A percentile compares a stretch with the other conserved stretches of the same genome.
phyloP scores from a whole-genome alignment of 192 early-diverging fungal genomes.

The Backusella morwellensis region DNA sequence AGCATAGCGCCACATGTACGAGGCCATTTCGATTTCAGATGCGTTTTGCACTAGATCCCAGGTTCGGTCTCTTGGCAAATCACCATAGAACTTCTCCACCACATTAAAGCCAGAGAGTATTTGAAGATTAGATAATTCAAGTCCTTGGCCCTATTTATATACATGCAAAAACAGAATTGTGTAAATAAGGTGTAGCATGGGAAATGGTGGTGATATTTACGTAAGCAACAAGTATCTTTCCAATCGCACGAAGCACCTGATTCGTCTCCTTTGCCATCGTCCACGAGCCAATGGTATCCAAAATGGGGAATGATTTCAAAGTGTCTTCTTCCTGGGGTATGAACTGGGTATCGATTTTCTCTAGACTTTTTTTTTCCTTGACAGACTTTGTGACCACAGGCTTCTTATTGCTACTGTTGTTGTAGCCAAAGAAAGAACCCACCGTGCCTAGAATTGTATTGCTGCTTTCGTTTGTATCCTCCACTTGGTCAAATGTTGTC shows the following conservation, averaged over 20 bases:
- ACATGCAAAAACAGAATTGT: background rate
- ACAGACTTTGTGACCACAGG: background rate
- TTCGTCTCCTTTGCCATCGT: constrained; percentile 39
- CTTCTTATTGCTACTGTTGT: background rate
- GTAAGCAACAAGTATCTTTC: constrained; percentile 34
- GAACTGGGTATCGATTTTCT: background rate
- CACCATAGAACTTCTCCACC: constrained; percentile 63
- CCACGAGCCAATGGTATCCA: constrained; percentile 36
- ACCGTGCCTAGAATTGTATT: background rate
- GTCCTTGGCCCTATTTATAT: constrained; percentile 57
- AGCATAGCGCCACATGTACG: constrained; percentile 48
- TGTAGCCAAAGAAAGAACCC: background rate
- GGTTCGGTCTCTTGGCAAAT: constrained; percentile 39
- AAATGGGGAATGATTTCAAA: constrained; percentile 31
- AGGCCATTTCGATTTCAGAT: constrained; percentile 31
- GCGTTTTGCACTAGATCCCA: constrained; percentile 44
- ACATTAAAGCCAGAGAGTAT: constrained; percentile 65
- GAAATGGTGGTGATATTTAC: constrained; percentile 3
- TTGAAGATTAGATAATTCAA: constrained; percentile 66
- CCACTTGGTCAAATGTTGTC: background rate
- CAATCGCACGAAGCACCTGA: constrained; percentile 31
- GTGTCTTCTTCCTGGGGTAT: constrained; percentile 25
- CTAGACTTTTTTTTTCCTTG: background rate
- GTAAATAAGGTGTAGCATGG: too few species aligned
- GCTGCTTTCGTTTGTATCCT: background rate